Percentiles rank a stretch among this genome's conserved stretches.
Conservation (phyloP, 163 green algal species). For the Smithsoniella earleae region DNA sequence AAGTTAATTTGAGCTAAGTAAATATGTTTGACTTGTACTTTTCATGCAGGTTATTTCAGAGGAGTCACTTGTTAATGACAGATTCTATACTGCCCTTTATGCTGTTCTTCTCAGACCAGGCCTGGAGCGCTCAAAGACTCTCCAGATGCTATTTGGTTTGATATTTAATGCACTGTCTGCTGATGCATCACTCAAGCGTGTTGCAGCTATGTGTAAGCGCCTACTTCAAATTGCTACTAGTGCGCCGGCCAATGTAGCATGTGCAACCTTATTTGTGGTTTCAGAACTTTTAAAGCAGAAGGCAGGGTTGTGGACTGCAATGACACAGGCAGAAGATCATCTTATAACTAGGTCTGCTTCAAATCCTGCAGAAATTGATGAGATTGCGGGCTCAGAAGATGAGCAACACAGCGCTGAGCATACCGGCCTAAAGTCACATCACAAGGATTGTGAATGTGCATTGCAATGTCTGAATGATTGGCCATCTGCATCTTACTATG, state of each 20-base stretch:
- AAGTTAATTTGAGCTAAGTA: neutral
- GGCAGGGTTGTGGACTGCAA: conserved; percentile 57
- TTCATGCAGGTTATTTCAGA: conserved; percentile 18
- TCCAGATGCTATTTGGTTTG: conserved; percentile 53
- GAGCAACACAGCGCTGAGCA: too few species aligned
- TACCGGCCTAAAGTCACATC: too few species aligned
- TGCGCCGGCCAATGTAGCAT: conserved; percentile 65
- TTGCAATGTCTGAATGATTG: too few species aligned
- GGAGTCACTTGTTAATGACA: conserved; percentile 40
- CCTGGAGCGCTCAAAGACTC: conserved; percentile 48
- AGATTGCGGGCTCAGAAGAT: too few species aligned
- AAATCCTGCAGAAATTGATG: too few species aligned
- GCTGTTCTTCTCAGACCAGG: conserved; percentile 58
- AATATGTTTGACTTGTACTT: conserved; percentile 11
- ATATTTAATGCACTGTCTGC: conserved; percentile 50
- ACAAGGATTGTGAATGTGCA: too few species aligned
- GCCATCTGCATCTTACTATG: conserved; percentile 54
- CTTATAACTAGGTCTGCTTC: too few species aligned
- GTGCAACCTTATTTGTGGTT: conserved; percentile 76
- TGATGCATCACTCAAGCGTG: conserved; percentile 62
- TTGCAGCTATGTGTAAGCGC: conserved; percentile 82
- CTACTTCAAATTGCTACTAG: conserved; percentile 63
- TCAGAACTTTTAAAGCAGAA: conserved; percentile 62
- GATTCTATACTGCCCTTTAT: conserved; percentile 81
- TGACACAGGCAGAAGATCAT: conserved; percentile 62